Evolutionary conservation across 208 protist species (phyloP), one percentile per base, ranked within the genome.

Genomic region (Polymyxa betae): DNA sequence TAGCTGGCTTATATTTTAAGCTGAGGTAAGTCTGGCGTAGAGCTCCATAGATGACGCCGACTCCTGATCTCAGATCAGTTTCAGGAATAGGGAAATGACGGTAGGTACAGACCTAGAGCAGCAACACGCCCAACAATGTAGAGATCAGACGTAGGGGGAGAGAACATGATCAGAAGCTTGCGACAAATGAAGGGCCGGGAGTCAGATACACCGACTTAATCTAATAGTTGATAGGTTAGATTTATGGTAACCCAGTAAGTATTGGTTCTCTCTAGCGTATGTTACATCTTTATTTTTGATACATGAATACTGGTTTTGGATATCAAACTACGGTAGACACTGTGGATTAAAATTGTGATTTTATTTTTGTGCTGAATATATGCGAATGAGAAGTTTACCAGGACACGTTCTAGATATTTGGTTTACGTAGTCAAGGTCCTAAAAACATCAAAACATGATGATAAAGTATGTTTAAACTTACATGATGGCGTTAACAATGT

Each of bases 401-500:
- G n/a, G n/a, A n/a, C n/a, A n/a, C n/a, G n/a, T n/a, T n/a, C n/a
- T n/a, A n/a, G n/a, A n/a, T n/a, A n/a, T n/a, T n/a, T n/a, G n/a
- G n/a, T n/a, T n/a, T n/a, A n/a, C n/a, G n/a, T n/a, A n/a, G n/a
- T n/a, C n/a, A n/a, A n/a, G n/a, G n/a, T n/a, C n/a, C n/a, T n/a
- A n/a, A n/a, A n/a, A n/a, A n/a, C n/a, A n/a, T n/a, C n/a, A n/a
- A n/a, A n/a, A n/a, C n/a, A n/a, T n/a, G n/a, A n/a, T n/a, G n/a
- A n/a, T n/a, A n/a, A n/a, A n/a, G n/a, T n/a, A n/a, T n/a, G n/a
- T n/a, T n/a, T n/a, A 60, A 24, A 92, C 60, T 52, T 91, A 94
- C 92, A 97, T 93, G 89, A 97, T 95, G 49, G 95, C 95, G 88
- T 96, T 93, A 49, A 97, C 95, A 77, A 97, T 95, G 78, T 97